Base-by-base conservation (phyloP, 192 early-diverging fungal species). In the Nowakowskiella sp. region DNA sequence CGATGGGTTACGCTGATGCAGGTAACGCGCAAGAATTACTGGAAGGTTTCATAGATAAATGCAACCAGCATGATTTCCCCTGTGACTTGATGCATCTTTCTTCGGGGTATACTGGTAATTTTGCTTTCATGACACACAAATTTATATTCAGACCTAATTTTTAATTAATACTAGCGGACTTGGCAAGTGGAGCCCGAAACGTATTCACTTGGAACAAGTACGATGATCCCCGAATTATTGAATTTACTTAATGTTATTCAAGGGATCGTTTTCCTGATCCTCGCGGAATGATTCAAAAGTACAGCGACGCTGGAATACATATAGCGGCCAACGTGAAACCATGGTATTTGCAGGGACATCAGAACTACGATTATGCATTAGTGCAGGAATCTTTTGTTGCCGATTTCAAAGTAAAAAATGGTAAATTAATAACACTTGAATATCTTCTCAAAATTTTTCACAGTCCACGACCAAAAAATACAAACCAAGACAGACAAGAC, bases 141-240 rank as follows among this genome's bases (percentile, higher is more conserved):
- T n/a, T n/a, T n/a, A n/a, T n/a, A n/a, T n/a, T n/a, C n/a, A n/a
- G n/a, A n/a, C n/a, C n/a, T n/a, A n/a, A n/a, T n/a, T n/a, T n/a
- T n/a, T n/a, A 29, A 16, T 34, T 6, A 45, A 5, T 24, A 25
- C 4, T 4, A 66, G 69, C 71, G 26, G 72, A 74, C 48, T 31
- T 34, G 32, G 42, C 31, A 1, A 58, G 57, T 7, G 73, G 71
- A 0, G 68, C 69, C 4, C 49, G 80, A 4, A 78, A 78, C 44
- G 77, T 82, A 0, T 82, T 82, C 52, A 82, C 78, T 8, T 82
- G 80, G 80, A 82, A 82, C 39, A 48, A 65, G 55, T 65, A 54
- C 30, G 54, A 31, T 51, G 31, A 8, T 19, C 13, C n/a, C 13
- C 34, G 13, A 28, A 27, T 10, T 47, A 34, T 13, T 47, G n/a